Evolutionary conservation across 345 rosid genomes (phyloP).

Genomic region (Brassica incana): DNA sequence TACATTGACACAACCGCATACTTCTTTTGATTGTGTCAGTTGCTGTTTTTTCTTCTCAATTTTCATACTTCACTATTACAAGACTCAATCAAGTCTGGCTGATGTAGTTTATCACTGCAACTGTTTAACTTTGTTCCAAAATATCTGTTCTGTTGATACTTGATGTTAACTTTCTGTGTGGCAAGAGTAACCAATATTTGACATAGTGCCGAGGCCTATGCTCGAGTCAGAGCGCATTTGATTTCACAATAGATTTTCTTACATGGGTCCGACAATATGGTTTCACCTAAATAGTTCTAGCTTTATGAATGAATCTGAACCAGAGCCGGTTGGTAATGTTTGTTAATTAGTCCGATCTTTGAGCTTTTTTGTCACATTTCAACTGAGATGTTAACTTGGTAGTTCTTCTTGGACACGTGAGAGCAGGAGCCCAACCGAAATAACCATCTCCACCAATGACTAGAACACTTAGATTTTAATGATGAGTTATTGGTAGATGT

Average conservation of each 20-base stretch:
- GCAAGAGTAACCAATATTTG: not conserved
- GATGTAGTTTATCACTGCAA: not conserved
- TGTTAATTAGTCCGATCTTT: not conserved
- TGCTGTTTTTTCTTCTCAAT: not conserved
- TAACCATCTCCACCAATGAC: slow-evolving; percentile 97
- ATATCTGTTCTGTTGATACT: not conserved
- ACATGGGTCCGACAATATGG: too few species aligned
- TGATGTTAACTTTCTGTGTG: not conserved
- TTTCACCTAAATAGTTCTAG: too few species aligned
- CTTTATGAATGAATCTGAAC: not conserved
- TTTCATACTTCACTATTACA: too few species aligned
- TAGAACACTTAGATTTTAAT: slow-evolving; percentile 68
- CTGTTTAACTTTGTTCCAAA: not conserved
- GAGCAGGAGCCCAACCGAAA: slow-evolving; percentile 97
- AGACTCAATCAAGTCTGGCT: not conserved
- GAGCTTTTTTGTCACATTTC: not conserved
- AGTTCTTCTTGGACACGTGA: slow-evolving; percentile 83
- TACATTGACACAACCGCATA: too few species aligned
- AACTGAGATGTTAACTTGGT: slow-evolving; percentile 59
- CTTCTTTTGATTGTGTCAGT: too few species aligned
- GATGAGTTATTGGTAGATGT: slow-evolving; percentile 40
- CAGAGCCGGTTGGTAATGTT: not conserved
- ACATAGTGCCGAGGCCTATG: not conserved
- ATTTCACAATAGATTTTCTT: too few species aligned
- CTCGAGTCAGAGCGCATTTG: too few species aligned